phyloP scores from a whole-genome alignment of 768 basidiomycete species.

The Psilocybe cubensis region DNA sequence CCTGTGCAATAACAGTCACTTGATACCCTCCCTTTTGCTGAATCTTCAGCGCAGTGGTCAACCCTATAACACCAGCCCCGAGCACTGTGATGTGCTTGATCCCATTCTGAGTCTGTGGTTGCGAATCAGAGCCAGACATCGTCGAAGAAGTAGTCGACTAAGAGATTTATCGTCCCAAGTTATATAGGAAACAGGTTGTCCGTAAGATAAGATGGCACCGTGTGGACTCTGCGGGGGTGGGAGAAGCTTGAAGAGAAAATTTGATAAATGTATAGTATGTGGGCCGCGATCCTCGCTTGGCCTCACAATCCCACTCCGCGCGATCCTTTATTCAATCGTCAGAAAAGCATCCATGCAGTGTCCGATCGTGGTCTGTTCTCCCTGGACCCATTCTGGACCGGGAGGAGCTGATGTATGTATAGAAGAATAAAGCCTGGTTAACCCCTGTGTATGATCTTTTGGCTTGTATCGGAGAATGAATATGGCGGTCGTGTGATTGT shows the following conservation, averaged over 20 bases:
- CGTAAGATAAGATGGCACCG: too few relatives aligned
- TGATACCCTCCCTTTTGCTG: constrained; percentile 56
- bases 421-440: neutral
- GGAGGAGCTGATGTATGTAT: neutral
- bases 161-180: too few relatives aligned
- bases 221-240: neutral
- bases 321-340: neutral
- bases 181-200: too few relatives aligned
- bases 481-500: too few relatives aligned
- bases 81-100: constrained; percentile 6
- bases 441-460: too few relatives aligned
- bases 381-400: neutral
- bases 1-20: constrained; percentile 48
- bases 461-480: too few relatives aligned
- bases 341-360: neutral
- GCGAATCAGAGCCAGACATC: neutral
- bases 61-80: constrained; percentile 53
- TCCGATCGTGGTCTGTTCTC: neutral
- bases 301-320: too few relatives aligned
- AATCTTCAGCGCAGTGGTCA: constrained; percentile 65
- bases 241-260: neutral
- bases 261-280: too few relatives aligned
- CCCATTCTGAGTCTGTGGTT: neutral
- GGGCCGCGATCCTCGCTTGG: too few relatives aligned
- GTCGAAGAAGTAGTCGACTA: neutral